phyloP scores from a whole-genome alignment of 2,329 filamentous ascomycete genomes.

The Mariannaea elegans region DNA sequence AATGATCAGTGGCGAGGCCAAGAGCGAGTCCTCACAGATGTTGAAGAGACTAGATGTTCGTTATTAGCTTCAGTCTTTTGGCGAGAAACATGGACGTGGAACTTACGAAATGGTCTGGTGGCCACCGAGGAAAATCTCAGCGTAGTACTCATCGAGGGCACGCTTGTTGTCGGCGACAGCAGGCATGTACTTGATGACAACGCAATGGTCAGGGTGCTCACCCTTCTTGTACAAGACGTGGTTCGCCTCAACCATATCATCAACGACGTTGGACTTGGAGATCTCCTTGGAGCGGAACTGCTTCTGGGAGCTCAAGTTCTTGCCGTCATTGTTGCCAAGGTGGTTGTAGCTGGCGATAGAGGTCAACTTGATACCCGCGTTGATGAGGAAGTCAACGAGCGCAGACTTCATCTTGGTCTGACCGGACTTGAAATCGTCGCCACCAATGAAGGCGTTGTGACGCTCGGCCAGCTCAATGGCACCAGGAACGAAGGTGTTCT shows the following conservation, averaged over 20 bases:
- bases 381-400: conserved; percentile 98
- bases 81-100: background rate
- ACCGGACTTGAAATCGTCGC: conserved; percentile 99
- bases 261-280: conserved; percentile 98
- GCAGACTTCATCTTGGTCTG: conserved; percentile 99
- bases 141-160: conserved; percentile 98
- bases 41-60: conserved; percentile 81
- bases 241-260: conserved; percentile 99
- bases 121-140: conserved; percentile 98
- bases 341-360: conserved; percentile 99
- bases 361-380: conserved; percentile 96
- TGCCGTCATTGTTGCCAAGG: conserved; percentile 98
- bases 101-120: conserved; percentile 92
- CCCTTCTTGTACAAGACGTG: conserved; percentile 86
- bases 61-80: conserved; percentile 26
- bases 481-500: conserved; percentile 98
- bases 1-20: conserved; percentile 96
- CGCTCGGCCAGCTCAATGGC: conserved; percentile 88
- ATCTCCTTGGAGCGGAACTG: conserved; percentile 99
- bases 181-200: conserved; percentile 99
- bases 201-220: conserved; percentile 97
- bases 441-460: conserved; percentile 90
- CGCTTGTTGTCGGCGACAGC: conserved; percentile 99
- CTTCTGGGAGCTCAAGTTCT: conserved; percentile 96
- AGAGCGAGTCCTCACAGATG: conserved; percentile 96